Conservation (phyloP, 2,329 filamentous ascomycete genomes). For the Aspergillus floridensis region DNA sequence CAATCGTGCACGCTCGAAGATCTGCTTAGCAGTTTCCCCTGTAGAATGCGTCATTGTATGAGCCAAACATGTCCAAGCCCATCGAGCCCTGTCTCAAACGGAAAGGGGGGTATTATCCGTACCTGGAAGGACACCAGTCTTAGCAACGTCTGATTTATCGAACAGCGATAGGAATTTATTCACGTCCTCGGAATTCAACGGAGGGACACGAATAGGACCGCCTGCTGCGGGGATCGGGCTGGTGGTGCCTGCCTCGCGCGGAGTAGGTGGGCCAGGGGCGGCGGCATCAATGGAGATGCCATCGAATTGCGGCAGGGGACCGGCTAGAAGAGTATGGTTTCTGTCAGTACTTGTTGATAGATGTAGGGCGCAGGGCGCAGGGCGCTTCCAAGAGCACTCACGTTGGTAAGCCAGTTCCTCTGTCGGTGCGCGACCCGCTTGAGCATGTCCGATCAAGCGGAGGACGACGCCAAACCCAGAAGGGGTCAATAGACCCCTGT, state of each 20-base stretch:
- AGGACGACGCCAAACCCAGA: constrained; percentile 91
- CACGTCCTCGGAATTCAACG: constrained; percentile 82
- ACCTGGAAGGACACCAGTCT: constrained; percentile 70
- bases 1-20: constrained; percentile 89
- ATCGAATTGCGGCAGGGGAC: constrained; percentile 89
- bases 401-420: constrained; percentile 78
- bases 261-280: constrained; percentile 49
- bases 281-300: constrained; percentile 57
- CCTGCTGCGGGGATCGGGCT: constrained; percentile 48
- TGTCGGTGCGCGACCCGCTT: constrained; percentile 78
- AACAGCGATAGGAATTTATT: constrained; percentile 86
- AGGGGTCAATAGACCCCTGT: constrained; percentile 87
- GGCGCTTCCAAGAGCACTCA: constrained; percentile 35
- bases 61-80: background rate
- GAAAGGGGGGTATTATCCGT: constrained; percentile 17
- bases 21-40: constrained; percentile 85
- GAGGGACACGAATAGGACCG: constrained; percentile 79
- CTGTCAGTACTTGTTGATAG: background rate
- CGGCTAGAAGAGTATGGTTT: constrained; percentile 48
- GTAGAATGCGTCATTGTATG: background rate
- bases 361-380: background rate
- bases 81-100: background rate
- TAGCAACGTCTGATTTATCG: constrained; percentile 75
- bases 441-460: constrained; percentile 91
- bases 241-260: constrained; percentile 48